phyloP scores from a whole-genome alignment of 768 basidiomycete genomes.

The Phylloporus sp. region DNA sequence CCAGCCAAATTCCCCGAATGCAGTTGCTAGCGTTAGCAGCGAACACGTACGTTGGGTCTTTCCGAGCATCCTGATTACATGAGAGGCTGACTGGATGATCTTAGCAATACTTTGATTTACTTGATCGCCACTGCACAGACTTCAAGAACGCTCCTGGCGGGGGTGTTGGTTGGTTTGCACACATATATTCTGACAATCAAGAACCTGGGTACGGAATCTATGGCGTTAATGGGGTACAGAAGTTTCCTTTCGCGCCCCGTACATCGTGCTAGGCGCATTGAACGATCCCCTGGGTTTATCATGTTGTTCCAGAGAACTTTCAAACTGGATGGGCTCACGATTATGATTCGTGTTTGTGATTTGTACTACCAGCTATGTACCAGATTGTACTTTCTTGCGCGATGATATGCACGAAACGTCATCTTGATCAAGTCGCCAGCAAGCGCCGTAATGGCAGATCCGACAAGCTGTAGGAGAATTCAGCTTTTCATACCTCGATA shows the following conservation, averaged over 20 bases:
- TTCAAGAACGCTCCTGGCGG: conserved; percentile 58
- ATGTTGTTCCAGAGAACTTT: neutral
- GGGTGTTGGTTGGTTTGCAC: conserved; percentile 79
- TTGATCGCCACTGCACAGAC: conserved; percentile 60
- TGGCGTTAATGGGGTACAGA: conserved; percentile 41
- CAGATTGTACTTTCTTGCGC: neutral
- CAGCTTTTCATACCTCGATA: no score
- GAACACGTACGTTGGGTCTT: conserved; percentile 45
- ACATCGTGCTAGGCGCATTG: conserved; percentile 49
- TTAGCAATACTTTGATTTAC: conserved; percentile 53
- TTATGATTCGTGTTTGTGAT: neutral
- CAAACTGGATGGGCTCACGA: neutral
- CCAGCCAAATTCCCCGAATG: conserved; percentile 58
- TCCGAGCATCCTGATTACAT: neutral
- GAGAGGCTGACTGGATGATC: neutral
- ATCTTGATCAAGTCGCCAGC: neutral
- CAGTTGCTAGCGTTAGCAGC: conserved; percentile 58
- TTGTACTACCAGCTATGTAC: conserved; percentile 2
- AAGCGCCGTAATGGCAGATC: neutral
- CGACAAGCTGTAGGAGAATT: no score
- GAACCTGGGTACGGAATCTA: conserved; percentile 73
- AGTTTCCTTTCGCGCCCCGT: conserved; percentile 63
- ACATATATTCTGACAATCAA: conserved; percentile 67
- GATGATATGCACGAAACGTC: neutral
- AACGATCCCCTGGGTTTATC: neutral